These are phyloP conservation scores for Neopestalotiopsis sp. DNA, from an alignment of 2,329 filamentous ascomycete genomes.

Conservation along the genomic window DNA sequence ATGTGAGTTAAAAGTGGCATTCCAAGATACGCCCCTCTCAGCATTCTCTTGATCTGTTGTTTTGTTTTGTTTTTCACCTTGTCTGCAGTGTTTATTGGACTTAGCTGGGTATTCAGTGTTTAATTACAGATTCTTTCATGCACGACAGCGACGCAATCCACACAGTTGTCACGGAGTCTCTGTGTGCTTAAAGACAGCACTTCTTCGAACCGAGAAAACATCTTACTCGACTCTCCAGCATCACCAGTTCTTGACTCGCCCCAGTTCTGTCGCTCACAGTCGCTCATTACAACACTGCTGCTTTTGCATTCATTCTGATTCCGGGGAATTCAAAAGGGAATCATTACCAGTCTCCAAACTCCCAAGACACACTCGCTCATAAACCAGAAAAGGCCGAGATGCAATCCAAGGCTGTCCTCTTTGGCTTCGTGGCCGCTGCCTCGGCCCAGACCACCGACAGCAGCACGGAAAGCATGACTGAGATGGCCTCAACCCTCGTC, in stretches of 20 bases:
- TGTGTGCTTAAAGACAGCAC: constrained; percentile 26
- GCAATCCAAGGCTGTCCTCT: constrained; percentile 33
- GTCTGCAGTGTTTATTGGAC: constrained; percentile 26
- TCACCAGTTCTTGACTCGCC: constrained; percentile 18
- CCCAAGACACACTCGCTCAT: not conserved
- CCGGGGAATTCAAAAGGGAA: too few relatives aligned
- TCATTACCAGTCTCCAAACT: not conserved
- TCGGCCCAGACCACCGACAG: constrained; percentile 22
- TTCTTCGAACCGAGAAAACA: not conserved
- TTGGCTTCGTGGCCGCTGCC: constrained; percentile 30
- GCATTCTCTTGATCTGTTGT: not conserved
- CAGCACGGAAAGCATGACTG: not conserved
- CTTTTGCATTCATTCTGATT: constrained; percentile 16
- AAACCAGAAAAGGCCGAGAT: constrained; percentile 27
- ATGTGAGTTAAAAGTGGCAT: not conserved
- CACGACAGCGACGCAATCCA: constrained; percentile 19
- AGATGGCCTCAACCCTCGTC: constrained; percentile 10
- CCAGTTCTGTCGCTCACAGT: constrained; percentile 21
- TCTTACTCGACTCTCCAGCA: not conserved
- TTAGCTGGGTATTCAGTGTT: constrained; percentile 32
- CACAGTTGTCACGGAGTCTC: constrained; percentile 20
- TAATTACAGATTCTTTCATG: constrained; percentile 34
- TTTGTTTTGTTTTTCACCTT: constrained; percentile 31
- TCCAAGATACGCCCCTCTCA: not conserved
- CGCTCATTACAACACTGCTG: constrained; percentile 24